Evolutionary conservation across 305 asterid genomes (phyloP), one percentile per base, ranked within the genome.

Genomic region (Solanum chacoense): DNA sequence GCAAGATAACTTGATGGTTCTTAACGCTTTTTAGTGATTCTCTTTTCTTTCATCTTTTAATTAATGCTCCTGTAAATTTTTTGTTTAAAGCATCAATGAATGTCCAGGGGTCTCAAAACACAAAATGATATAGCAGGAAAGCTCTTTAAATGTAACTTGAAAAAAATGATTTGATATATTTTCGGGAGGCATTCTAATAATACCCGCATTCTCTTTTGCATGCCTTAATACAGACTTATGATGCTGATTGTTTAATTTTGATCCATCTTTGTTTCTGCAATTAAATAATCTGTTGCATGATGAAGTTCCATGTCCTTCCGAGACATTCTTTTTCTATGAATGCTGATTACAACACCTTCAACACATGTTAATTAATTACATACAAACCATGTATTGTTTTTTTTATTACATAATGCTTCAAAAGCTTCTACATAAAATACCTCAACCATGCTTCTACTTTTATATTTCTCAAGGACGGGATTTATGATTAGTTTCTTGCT

Each of bases 391-490:
- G 29, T 20, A 31, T 31, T 83, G 12, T 11, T 20, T 81, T 29
- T 29, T 32, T 83, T 10, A 45, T 84, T 55, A 31, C 74, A 31
- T 55, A 84, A 20, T 12, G 73, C 74, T 31, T 84, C 32, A 84
- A 22, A 84, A 20, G 31, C 87, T 50, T 84, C 31, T 31, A 84
- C n/a, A 22, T 84, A 31, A 83, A 84, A 55, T 31, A 84, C 87
- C 87, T 84, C 87, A 84, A 84, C 87, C 22, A n/a, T 55, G 87
- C 87, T 84, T 84, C 74, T 84, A 84, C 71, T 76, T 71, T 63
- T 89, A 26, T 28, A 83, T 74, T 87, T 37, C 79, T 73, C 40
- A 35, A 79, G 84, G 89, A 83, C 84, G 29, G 76, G 26, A 31
- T 67, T 32, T 73, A 35, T 79, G 83, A 85, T 40, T 78, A 59